Conservation (phyloP, 2,329 filamentous ascomycete genomes). For the Colletotrichum nymphaeae region DNA sequence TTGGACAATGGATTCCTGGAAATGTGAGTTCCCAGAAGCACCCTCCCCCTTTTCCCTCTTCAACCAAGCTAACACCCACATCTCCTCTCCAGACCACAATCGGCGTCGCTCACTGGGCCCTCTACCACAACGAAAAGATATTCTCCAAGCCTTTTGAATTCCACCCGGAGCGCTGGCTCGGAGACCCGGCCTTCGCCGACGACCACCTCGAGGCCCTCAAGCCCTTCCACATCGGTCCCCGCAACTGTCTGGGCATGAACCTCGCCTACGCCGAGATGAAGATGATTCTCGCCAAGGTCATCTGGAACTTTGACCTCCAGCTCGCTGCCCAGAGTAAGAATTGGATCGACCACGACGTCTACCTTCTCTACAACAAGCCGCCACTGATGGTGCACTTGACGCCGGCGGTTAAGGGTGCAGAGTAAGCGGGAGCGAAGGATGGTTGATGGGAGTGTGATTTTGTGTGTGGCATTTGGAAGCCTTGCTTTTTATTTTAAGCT, state of each 20-base stretch:
- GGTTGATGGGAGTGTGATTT: neutral
- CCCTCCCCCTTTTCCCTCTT: neutral
- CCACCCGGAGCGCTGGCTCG: slow-evolving; percentile 57
- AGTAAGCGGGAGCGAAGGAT: neutral
- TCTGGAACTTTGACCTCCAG: slow-evolving; percentile 30
- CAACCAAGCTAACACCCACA: neutral
- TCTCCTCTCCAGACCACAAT: slow-evolving; percentile 50
- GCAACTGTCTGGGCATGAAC: slow-evolving; percentile 31
- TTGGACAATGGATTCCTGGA: slow-evolving; percentile 45
- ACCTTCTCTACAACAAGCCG: slow-evolving; percentile 25
- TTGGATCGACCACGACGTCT: slow-evolving; percentile 19
- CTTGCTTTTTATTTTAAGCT: neutral
- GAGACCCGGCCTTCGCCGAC: slow-evolving; percentile 20
- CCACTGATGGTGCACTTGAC: slow-evolving; percentile 27
- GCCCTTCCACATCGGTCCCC: slow-evolving; percentile 28
- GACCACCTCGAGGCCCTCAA: slow-evolving; percentile 28
- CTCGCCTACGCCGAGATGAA: slow-evolving; percentile 34
- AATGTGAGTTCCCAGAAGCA: slow-evolving; percentile 40
- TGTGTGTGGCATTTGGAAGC: neutral
- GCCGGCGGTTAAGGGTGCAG: neutral
- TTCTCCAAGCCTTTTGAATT: slow-evolving; percentile 59
- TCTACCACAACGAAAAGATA: slow-evolving; percentile 55
- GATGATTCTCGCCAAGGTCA: slow-evolving; percentile 18
- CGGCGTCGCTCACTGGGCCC: slow-evolving; percentile 55
- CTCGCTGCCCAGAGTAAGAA: slow-evolving; percentile 3